A percentile compares a stretch with the other conserved stretches of the same genome.
Conservation (phyloP, 2,329 filamentous ascomycete genomes). For the Colletotrichum falcatum region DNA sequence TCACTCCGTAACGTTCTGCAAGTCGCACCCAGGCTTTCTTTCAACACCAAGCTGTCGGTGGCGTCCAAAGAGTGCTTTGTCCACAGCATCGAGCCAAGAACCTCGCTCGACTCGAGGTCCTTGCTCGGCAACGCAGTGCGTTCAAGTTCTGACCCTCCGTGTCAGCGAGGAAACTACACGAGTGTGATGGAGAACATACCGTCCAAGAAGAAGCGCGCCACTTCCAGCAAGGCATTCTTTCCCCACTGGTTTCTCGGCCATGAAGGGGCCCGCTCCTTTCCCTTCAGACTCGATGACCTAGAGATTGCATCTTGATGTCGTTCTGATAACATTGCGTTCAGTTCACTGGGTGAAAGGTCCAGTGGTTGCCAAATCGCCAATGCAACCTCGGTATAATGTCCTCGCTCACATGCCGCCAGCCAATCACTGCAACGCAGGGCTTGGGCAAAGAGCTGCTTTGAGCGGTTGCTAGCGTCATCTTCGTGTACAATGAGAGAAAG, state of each 20-base stretch:
- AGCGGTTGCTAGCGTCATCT: constrained; percentile 52
- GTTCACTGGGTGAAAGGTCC: constrained; percentile 47
- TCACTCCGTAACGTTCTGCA: constrained; percentile 52
- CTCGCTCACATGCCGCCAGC: constrained; percentile 53
- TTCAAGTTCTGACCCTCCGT: constrained; percentile 61
- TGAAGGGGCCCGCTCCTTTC: constrained; percentile 54
- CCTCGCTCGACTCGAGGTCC: constrained; percentile 47
- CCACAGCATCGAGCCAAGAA: constrained; percentile 57
- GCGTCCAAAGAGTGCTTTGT: constrained; percentile 55
- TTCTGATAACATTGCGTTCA: constrained; percentile 46
- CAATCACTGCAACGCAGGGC: constrained; percentile 57
- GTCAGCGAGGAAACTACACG: neutral
- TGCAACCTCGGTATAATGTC: constrained; percentile 58
- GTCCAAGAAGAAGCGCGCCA: constrained; percentile 63
- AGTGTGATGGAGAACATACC: constrained; percentile 49
- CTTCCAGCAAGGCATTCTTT: constrained; percentile 54
- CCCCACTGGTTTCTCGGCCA: constrained; percentile 10
- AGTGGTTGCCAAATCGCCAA: constrained; percentile 62
- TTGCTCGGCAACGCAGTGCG: constrained; percentile 53
- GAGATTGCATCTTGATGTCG: constrained; percentile 40
- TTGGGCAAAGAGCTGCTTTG: constrained; percentile 59
- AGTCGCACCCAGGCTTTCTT: constrained; percentile 52
- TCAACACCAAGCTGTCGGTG: constrained; percentile 44
- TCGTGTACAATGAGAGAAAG: constrained; percentile 61
- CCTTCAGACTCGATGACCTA: constrained; percentile 52